Percentiles rank a stretch among this genome's conserved stretches.
These are phyloP conservation scores for Alternaria sp. DNA, from an alignment of 2,329 filamentous ascomycete species.

Conservation along the genomic window DNA sequence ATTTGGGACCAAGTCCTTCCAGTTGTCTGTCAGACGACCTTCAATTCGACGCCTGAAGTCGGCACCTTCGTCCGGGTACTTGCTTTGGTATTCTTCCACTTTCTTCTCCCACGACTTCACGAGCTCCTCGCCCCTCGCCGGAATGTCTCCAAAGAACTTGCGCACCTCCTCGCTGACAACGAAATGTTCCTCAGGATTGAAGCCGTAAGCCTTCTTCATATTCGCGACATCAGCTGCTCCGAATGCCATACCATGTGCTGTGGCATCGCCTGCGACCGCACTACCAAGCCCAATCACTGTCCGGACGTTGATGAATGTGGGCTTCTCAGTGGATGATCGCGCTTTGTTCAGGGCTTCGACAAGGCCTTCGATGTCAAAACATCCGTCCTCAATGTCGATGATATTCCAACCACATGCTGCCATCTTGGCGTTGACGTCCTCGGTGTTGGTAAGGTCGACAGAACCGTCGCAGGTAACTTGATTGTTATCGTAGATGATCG, in stretches of 20 bases:
- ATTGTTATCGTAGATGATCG: constrained; percentile 67
- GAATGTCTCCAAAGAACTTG: constrained; percentile 51
- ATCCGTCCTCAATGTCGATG: constrained; percentile 61
- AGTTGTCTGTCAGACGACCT: constrained; percentile 57
- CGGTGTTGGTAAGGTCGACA: constrained; percentile 60
- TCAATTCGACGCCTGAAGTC: constrained; percentile 58
- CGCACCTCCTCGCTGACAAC: constrained; percentile 55
- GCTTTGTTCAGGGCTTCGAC: constrained; percentile 57
- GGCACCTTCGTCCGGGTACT: constrained; percentile 56
- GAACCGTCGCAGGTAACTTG: constrained; percentile 65
- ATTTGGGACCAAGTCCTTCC: constrained; percentile 58
- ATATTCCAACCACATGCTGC: constrained; percentile 63
- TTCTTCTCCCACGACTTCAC: constrained; percentile 58
- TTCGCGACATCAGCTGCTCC: constrained; percentile 60
- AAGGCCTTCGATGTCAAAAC: constrained; percentile 57
- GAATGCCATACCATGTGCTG: constrained; percentile 64
- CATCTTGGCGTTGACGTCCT: constrained; percentile 66
- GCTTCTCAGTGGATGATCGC: constrained; percentile 55
- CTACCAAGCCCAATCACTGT: constrained; percentile 64
- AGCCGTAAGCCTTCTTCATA: constrained; percentile 60
- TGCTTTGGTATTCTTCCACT: constrained; percentile 51
- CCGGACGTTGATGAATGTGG: constrained; percentile 64
- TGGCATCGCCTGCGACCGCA: constrained; percentile 59
- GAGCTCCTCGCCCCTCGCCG: constrained; percentile 52
- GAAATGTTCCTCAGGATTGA: constrained; percentile 58